A percentile compares a stretch with the other conserved stretches of the same genome.
phyloP scores from a whole-genome alignment of 106 monocot genomes.

The Amphibolis antarctica region DNA sequence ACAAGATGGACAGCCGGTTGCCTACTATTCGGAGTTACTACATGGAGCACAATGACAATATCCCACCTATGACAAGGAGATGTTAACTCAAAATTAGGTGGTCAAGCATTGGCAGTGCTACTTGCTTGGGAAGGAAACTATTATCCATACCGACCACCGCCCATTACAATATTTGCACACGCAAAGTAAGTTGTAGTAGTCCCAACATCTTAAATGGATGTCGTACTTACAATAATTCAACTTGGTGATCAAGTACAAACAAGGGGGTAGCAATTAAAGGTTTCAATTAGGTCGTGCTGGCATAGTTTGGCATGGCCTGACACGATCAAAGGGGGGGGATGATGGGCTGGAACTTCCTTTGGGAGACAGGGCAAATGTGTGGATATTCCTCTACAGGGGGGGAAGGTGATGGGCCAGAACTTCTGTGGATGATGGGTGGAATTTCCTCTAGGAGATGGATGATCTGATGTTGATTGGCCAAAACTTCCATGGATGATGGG shows the following conservation, averaged over 20 bases:
- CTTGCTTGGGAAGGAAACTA: background rate
- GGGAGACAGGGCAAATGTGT: no score
- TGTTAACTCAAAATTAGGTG: background rate
- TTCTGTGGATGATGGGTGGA: no score
- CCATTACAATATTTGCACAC: background rate
- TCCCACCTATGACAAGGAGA: constrained; percentile 5
- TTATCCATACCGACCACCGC: background rate
- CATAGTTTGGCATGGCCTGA: no score
- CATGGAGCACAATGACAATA: background rate
- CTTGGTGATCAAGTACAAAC: constrained; percentile 4
- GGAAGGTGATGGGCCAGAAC: no score
- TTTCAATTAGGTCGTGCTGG: no score
- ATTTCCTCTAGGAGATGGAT: no score
- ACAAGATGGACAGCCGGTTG: background rate
- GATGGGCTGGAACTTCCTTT: no score
- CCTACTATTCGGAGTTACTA: constrained; percentile 1
- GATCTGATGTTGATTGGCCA: no score
- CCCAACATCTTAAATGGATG: constrained; percentile 1
- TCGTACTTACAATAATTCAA: constrained; percentile 1
- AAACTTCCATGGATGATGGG: no score
- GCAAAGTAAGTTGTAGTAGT: background rate
- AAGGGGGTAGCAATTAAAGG: background rate
- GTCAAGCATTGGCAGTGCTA: background rate
- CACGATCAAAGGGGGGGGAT: no score
- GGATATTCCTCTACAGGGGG: no score